Evolutionary conservation across 805 yeast genomes (phyloP).

Genomic region (Crinitomyces ghanaensis): DNA sequence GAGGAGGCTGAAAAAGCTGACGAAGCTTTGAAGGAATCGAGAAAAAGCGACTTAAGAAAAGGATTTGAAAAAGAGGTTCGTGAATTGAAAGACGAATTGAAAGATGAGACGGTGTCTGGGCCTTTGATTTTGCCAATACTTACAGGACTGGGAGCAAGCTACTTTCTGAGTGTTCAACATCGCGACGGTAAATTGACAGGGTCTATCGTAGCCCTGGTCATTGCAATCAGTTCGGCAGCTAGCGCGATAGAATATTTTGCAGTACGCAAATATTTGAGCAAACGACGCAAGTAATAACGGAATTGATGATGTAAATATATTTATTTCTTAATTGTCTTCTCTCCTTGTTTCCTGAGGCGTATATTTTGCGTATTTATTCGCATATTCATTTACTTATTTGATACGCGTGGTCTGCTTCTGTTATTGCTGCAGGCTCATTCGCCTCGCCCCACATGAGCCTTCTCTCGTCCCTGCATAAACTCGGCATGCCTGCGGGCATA

Average conservation of each 20-base stretch:
- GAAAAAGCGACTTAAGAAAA: background rate
- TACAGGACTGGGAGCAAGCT: slow-evolving; percentile 14
- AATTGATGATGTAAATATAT: background rate
- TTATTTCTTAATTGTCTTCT: background rate
- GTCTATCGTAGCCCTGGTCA: slow-evolving; percentile 10
- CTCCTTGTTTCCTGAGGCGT: background rate
- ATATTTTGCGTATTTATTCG: background rate
- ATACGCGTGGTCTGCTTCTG: too few species aligned
- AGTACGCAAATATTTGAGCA: slow-evolving; percentile 3
- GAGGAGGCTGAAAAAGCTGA: slow-evolving; percentile 4
- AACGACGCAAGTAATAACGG: background rate
- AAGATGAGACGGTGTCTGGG: slow-evolving; percentile 16
- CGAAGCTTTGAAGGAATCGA: slow-evolving; percentile 2
- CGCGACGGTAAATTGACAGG: slow-evolving; percentile 12
- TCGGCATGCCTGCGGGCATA: background rate
- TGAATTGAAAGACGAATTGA: slow-evolving; percentile 8
- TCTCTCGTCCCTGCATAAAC: background rate
- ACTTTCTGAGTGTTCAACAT: slow-evolving; percentile 11
- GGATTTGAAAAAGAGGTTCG: slow-evolving; percentile 3
- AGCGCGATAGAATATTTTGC: slow-evolving; percentile 10
- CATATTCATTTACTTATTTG: too few species aligned
- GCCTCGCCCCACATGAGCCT: too few species aligned
- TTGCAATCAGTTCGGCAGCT: slow-evolving; percentile 7
- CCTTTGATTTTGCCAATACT: slow-evolving; percentile 12
- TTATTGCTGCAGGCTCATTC: too few species aligned